Evolutionary conservation across 768 basidiomycete genomes (phyloP).

Genomic region (Hypsizygus marmoreus): DNA sequence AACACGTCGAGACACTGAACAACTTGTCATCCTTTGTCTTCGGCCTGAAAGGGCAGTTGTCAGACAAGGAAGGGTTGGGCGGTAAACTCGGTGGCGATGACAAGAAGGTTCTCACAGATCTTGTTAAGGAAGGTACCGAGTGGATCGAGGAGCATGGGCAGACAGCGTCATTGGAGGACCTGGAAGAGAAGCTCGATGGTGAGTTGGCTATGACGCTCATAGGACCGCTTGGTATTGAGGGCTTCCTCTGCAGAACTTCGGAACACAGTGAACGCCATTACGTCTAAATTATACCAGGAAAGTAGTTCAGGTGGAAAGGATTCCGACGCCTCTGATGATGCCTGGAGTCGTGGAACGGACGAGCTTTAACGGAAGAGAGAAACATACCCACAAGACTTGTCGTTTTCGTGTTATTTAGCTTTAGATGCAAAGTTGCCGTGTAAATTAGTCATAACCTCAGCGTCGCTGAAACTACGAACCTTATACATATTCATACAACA

Average conservation of each 20-base stretch:
- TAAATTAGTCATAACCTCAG: too few species aligned
- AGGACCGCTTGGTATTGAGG: not conserved
- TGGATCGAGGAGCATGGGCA: slow-evolving; percentile 77
- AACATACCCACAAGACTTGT: too few species aligned
- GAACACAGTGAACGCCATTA: slow-evolving; percentile 26
- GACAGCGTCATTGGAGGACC: slow-evolving; percentile 66
- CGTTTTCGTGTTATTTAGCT: too few species aligned
- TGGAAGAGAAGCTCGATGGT: slow-evolving; percentile 74
- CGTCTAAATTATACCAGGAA: slow-evolving; percentile 22
- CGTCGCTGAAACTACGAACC: too few species aligned
- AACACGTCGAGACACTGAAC: slow-evolving; percentile 45
- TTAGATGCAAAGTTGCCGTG: too few species aligned
- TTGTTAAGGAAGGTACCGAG: slow-evolving; percentile 67
- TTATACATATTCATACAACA: too few species aligned
- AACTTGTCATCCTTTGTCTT: slow-evolving; percentile 61
- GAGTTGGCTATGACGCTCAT: slow-evolving; percentile 9
- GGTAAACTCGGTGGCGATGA: slow-evolving; percentile 62
- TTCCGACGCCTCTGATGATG: slow-evolving; percentile 1
- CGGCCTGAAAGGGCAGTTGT: slow-evolving; percentile 68
- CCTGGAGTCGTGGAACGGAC: slow-evolving; percentile 4
- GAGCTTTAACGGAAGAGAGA: slow-evolving; percentile 4
- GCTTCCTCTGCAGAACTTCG: slow-evolving; percentile 24
- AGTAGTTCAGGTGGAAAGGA: not conserved
- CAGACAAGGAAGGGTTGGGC: slow-evolving; percentile 73
- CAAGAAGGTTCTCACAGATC: slow-evolving; percentile 58